Evolutionary conservation across 1,139 yeast genomes (phyloP).

Genomic region (Pichia sp.): DNA sequence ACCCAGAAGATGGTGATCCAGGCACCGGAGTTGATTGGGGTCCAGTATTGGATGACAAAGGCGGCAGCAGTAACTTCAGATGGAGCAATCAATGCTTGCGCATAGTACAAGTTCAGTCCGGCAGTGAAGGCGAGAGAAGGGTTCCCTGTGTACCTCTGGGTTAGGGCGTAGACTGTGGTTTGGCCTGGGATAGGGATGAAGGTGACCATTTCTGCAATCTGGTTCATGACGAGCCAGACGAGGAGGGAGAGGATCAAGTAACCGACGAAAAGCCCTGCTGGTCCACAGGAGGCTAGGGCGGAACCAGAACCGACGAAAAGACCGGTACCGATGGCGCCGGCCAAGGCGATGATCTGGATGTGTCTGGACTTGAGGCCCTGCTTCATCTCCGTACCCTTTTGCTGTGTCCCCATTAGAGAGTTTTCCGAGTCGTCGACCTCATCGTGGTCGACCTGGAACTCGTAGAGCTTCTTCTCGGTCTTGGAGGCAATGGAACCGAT

Average conservation of each 20-base stretch:
- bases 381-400: conserved; percentile 8
- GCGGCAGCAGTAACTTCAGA: conserved; percentile 52
- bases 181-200: conserved; percentile 50
- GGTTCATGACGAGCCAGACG: conserved; percentile 53
- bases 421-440: neutral
- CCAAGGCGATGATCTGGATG: conserved; percentile 66
- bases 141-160: conserved; percentile 23
- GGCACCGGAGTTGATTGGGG: conserved; percentile 38
- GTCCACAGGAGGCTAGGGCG: conserved; percentile 45
- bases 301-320: conserved; percentile 53
- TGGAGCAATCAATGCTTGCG: conserved; percentile 45
- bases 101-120: conserved; percentile 46
- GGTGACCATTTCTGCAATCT: conserved; percentile 61
- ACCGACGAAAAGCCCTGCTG: conserved; percentile 48
- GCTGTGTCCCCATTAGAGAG: neutral
- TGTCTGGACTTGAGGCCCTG: conserved; percentile 38
- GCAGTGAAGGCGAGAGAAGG: conserved; percentile 35
- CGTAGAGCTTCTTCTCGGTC: neutral
- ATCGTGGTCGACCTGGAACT: neutral
- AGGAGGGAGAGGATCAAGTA: conserved; percentile 47
- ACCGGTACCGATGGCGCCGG: conserved; percentile 78
- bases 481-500: neutral
- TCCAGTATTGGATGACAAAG: conserved; percentile 47
- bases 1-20: conserved; percentile 44
- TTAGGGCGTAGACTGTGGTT: conserved; percentile 24